Conservation (phyloP, 1,284 basidiomycete species). For the Ceratobasidium theobromae region DNA sequence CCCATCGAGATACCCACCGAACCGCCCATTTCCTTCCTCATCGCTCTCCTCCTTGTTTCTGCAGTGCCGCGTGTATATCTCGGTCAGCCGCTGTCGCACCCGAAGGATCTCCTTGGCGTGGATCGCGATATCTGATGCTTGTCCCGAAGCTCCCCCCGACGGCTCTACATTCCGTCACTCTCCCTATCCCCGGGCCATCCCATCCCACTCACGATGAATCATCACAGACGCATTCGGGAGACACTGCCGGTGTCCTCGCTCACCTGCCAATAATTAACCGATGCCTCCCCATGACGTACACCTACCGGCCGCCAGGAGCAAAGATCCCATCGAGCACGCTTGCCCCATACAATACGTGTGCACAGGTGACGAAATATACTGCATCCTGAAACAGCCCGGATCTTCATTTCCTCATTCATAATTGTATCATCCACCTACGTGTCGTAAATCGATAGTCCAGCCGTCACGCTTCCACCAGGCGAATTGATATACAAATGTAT, state of each 20-base stretch:
- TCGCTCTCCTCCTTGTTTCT: slow-evolving; percentile 57
- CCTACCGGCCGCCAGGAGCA: slow-evolving; percentile 78
- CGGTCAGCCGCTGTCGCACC: slow-evolving; percentile 75
- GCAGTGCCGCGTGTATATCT: slow-evolving; percentile 63
- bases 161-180: no score
- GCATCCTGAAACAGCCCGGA: slow-evolving; percentile 67
- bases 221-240: slow-evolving; percentile 91
- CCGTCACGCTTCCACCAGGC: slow-evolving; percentile 90
- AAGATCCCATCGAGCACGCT: slow-evolving; percentile 91
- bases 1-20: slow-evolving; percentile 56
- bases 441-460: slow-evolving; percentile 92
- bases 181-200: neutral
- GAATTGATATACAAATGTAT: slow-evolving; percentile 95
- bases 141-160: slow-evolving; percentile 89
- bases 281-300: no score
- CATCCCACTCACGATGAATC: slow-evolving; percentile 79
- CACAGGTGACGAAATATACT: slow-evolving; percentile 91
- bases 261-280: no score
- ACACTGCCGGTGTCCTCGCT: slow-evolving; percentile 83
- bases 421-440: slow-evolving; percentile 57
- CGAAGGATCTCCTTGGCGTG: slow-evolving; percentile 92
- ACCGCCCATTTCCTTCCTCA: slow-evolving; percentile 66
- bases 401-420: neutral
- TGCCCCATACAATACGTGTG: slow-evolving; percentile 94
- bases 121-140: slow-evolving; percentile 91